Conservation (phyloP, 2,329 filamentous ascomycete genomes). For the Camillea tinctor region DNA sequence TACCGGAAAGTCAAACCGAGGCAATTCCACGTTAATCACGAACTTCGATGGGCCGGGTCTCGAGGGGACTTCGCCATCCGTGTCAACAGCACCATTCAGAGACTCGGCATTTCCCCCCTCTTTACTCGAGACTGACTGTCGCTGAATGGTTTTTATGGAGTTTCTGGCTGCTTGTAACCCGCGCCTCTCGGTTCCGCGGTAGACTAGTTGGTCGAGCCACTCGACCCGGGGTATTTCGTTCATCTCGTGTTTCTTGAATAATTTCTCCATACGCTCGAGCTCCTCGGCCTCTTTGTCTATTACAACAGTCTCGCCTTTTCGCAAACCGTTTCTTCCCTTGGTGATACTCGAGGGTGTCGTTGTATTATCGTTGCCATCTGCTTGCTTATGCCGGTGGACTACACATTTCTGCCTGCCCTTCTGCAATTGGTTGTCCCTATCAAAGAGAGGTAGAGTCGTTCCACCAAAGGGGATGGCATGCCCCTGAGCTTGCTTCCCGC, state of each 20-base stretch:
- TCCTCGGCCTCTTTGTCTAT: constrained; percentile 77
- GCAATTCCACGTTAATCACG: constrained; percentile 84
- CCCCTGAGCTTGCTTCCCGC: constrained; percentile 64
- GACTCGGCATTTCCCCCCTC: constrained; percentile 36
- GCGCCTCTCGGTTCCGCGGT: constrained; percentile 81
- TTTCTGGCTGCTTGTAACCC: constrained; percentile 63
- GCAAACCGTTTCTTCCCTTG: constrained; percentile 52
- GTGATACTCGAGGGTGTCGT: constrained; percentile 70
- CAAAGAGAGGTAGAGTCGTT: constrained; percentile 89
- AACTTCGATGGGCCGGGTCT: constrained; percentile 58
- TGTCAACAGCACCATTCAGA: constrained; percentile 29
- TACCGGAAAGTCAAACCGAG: constrained; percentile 91
- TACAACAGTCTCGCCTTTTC: constrained; percentile 47
- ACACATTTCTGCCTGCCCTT: constrained; percentile 92
- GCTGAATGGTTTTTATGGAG: constrained; percentile 58
- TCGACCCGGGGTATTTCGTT: constrained; percentile 89
- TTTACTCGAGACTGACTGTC: constrained; percentile 37
- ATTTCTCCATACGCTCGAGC: constrained; percentile 79
- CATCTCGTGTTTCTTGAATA: constrained; percentile 98
- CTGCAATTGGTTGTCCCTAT: constrained; percentile 84
- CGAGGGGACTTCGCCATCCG: constrained; percentile 45
- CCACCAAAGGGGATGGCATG: constrained; percentile 92
- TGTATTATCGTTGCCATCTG: constrained; percentile 80
- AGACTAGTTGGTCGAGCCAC: constrained; percentile 95
- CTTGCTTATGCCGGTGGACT: constrained; percentile 76